These are phyloP conservation scores for Moniliophthora roreri DNA, from an alignment of 1,284 basidiomycete genomes.

Conservation along the genomic window DNA sequence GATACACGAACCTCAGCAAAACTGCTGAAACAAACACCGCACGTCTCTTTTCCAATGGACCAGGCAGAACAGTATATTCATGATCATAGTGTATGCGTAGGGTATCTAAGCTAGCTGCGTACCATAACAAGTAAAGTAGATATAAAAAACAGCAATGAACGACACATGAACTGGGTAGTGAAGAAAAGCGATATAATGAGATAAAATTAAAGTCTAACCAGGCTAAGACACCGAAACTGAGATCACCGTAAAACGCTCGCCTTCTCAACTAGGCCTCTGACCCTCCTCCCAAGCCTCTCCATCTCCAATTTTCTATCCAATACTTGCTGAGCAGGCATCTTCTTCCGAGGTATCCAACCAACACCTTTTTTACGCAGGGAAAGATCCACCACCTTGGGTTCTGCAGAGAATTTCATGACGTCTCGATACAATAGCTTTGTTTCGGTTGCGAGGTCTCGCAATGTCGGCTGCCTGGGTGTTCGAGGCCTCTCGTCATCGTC, in stretches of 20 bases:
- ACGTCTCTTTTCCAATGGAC: no score
- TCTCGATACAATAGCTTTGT: conserved; percentile 82
- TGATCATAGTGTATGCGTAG: no score
- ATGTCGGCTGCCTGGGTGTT: conserved; percentile 33
- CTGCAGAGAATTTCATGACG: conserved; percentile 78
- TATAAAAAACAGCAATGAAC: not conserved
- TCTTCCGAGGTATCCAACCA: conserved; percentile 74
- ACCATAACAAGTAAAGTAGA: no score
- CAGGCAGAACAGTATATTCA: no score
- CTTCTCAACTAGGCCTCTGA: conserved; percentile 69
- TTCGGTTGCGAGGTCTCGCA: conserved; percentile 73
- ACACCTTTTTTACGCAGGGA: conserved; percentile 50
- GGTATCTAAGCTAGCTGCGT: no score
- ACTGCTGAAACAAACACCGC: no score
- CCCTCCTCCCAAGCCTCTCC: conserved; percentile 63
- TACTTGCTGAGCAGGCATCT: conserved; percentile 78
- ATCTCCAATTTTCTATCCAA: conserved; percentile 74
- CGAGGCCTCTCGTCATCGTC: conserved; percentile 35
- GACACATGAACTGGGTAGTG: not conserved
- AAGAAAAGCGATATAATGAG: not conserved
- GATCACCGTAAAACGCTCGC: not conserved
- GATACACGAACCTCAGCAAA: no score
- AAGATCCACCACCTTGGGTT: conserved; percentile 81
- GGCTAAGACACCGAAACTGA: not conserved
- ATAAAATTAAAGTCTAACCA: not conserved